phyloP scores from a whole-genome alignment of 2,329 filamentous ascomycete genomes.

The Hypocrella siamensis region DNA sequence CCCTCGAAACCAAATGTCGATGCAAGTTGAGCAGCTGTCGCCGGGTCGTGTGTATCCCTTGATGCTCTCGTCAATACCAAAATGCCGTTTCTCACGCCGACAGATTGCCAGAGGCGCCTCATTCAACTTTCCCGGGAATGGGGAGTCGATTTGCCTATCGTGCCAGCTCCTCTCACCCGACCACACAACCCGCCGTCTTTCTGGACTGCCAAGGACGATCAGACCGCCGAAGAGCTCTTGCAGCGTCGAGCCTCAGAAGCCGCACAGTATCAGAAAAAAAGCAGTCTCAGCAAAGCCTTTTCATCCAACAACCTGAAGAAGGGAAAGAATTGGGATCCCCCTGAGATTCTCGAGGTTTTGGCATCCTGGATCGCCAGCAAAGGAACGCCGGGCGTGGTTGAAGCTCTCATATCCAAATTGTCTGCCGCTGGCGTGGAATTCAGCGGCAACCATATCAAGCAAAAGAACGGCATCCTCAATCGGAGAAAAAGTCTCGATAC shows the following conservation, averaged over 20 bases:
- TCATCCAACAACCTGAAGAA: conserved; percentile 23
- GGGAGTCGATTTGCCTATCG: conserved; percentile 26
- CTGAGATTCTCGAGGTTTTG: conserved; percentile 36
- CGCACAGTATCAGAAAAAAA: conserved; percentile 20
- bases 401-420: conserved; percentile 36
- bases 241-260: conserved; percentile 25
- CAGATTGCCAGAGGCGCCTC: conserved; percentile 30
- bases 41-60: too few species aligned
- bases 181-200: conserved; percentile 26
- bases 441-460: conserved; percentile 27
- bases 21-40: too few species aligned
- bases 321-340: conserved; percentile 35
- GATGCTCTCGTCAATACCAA: too few species aligned
- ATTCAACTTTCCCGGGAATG: conserved; percentile 33
- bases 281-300: conserved; percentile 21
- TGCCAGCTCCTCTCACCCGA: conserved; percentile 22
- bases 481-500: conserved; percentile 34
- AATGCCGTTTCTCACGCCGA: conserved; percentile 16
- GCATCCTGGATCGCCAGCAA: conserved; percentile 29
- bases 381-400: conserved; percentile 38
- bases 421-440: conserved; percentile 33
- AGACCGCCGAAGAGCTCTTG: conserved; percentile 36
- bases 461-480: conserved; percentile 29
- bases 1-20: too few species aligned
- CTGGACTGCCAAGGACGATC: conserved; percentile 31